Conservation (phyloP, 2,329 filamentous ascomycete species). For the Pseudomassariella vexata region DNA sequence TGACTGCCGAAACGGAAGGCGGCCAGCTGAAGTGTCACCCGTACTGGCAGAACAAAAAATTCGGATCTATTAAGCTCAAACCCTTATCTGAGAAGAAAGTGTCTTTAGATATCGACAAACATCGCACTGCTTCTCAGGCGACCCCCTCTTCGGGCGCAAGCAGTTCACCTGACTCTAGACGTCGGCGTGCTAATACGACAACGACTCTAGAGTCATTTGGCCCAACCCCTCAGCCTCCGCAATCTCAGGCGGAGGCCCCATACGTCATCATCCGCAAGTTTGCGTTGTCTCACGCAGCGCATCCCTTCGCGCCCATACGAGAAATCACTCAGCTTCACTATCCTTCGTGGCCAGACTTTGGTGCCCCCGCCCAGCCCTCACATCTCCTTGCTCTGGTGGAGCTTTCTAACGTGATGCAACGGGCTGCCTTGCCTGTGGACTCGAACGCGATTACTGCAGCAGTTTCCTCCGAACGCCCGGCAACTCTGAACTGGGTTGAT, state of each 20-base stretch:
- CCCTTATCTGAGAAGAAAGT: constrained; percentile 77
- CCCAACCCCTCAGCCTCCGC: constrained; percentile 19
- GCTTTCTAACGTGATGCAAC: constrained; percentile 72
- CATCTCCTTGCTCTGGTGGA: constrained; percentile 88
- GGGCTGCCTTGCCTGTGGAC: constrained; percentile 43
- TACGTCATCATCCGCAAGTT: constrained; percentile 85
- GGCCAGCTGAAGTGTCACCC: constrained; percentile 92
- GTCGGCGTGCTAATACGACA: constrained; percentile 50
- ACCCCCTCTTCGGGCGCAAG: constrained; percentile 21
- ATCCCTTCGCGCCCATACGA: constrained; percentile 79
- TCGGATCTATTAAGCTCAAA: constrained; percentile 71
- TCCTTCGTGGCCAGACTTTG: constrained; percentile 95
- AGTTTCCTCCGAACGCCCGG: constrained; percentile 18
- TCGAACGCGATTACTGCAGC: constrained; percentile 30
- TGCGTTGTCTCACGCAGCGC: constrained; percentile 66
- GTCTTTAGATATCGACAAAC: constrained; percentile 63
- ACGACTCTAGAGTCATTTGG: constrained; percentile 32
- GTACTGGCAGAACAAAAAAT: constrained; percentile 80
- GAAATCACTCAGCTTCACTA: constrained; percentile 96
- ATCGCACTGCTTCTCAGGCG: constrained; percentile 32
- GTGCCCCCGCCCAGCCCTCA: constrained; percentile 79
- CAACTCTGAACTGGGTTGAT: constrained; percentile 42
- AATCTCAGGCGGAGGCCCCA: constrained; percentile 50
- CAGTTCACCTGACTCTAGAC: constrained; percentile 30
- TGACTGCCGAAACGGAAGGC: constrained; percentile 90